These are phyloP conservation scores for Xylaria cubensis DNA, from an alignment of 495 filamentous ascomycete species.

Conservation along the genomic window DNA sequence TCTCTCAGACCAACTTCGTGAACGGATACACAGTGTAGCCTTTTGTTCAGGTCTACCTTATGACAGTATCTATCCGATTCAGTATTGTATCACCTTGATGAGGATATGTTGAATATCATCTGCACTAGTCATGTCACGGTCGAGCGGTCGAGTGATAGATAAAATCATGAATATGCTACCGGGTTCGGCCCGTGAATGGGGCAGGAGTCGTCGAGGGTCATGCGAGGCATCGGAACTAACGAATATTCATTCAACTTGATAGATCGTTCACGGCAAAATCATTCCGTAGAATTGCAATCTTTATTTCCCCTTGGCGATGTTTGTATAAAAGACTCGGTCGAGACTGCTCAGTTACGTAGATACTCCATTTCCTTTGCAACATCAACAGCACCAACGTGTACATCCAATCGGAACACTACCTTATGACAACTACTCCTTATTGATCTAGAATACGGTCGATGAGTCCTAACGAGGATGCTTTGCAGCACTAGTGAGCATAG, in stretches of 20 bases:
- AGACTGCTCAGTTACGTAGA: not conserved
- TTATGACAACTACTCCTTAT: not conserved
- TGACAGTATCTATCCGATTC: not conserved
- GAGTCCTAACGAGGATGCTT: not conserved
- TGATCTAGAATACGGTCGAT: not conserved
- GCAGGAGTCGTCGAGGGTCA: not conserved
- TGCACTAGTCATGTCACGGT: too few species aligned
- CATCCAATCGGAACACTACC: not conserved
- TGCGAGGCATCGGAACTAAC: not conserved
- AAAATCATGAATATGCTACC: not conserved
- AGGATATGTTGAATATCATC: too few species aligned
- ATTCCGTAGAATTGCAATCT: not conserved
- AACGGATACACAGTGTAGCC: too few species aligned
- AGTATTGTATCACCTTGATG: not conserved
- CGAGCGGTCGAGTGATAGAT: not conserved
- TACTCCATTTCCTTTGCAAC: not conserved
- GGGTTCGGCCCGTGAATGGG: not conserved
- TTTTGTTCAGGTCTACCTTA: too few species aligned
- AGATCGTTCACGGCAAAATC: not conserved
- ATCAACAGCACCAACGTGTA: not conserved
- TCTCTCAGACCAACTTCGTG: too few species aligned
- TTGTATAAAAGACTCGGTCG: not conserved
- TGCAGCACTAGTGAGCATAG: not conserved
- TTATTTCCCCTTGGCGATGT: not conserved
- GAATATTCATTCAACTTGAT: not conserved